A percentile compares a stretch with the other conserved stretches of the same genome.
Conservation (phyloP, 164 flowering plant species). For the Liriodendron chinense region DNA sequence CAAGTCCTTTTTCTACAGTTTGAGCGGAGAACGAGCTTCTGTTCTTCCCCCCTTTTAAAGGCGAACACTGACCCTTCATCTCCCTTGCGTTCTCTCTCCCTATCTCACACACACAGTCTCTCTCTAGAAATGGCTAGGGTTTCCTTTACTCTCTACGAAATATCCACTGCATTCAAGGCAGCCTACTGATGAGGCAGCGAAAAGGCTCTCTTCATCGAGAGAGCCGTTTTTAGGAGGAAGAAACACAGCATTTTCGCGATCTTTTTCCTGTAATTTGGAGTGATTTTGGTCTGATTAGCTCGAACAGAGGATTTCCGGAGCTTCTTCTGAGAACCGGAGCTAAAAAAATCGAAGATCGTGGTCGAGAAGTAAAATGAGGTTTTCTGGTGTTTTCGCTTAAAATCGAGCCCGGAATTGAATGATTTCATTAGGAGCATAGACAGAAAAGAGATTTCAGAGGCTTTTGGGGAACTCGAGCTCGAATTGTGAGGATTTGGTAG, state of each 20-base stretch:
- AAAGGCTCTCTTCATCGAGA: conserved; percentile 23
- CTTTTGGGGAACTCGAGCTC: background rate
- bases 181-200: conserved; percentile 18
- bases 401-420: background rate
- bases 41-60: conserved; percentile 3
- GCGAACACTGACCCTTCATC: background rate
- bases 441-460: background rate
- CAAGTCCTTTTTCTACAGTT: conserved; percentile 11
- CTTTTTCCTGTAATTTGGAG: background rate
- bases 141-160: conserved; percentile 8
- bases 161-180: background rate
- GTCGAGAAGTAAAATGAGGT: background rate
- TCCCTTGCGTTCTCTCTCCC: background rate
- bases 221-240: conserved; percentile 15
- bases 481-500: background rate
- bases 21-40: conserved; percentile 12
- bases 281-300: background rate
- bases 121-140: conserved; percentile 18
- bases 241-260: background rate
- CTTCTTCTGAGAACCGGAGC: background rate
- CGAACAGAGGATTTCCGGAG: background rate
- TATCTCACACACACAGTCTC: background rate
- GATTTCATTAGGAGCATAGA: background rate
- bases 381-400: background rate
- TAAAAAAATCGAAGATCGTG: background rate